Evolutionary conservation across 1,139 yeast genomes (phyloP).

Genomic region (Hyphopichia khmerensis): DNA sequence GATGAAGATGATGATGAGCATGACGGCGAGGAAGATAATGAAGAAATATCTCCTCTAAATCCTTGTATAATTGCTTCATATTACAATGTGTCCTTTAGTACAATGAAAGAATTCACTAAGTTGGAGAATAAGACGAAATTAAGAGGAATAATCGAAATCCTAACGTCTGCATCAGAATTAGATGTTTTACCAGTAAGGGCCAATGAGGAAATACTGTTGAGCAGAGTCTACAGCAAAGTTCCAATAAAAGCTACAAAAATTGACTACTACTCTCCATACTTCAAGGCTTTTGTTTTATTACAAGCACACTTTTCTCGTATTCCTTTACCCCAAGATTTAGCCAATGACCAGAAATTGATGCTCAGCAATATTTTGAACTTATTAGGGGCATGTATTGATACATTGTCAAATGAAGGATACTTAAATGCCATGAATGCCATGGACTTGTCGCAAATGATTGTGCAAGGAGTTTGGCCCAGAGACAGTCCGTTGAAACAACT

Average conservation of each 20-base stretch:
- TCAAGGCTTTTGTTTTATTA: slow-evolving; percentile 70
- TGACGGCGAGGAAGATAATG: slow-evolving; percentile 39
- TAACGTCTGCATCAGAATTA: slow-evolving; percentile 70
- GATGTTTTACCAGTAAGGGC: slow-evolving; percentile 60
- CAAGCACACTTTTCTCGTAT: slow-evolving; percentile 82
- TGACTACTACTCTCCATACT: slow-evolving; percentile 53
- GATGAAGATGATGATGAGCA: slow-evolving; percentile 32
- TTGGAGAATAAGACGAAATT: slow-evolving; percentile 58
- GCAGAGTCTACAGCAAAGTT: slow-evolving; percentile 52
- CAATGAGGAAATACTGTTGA: slow-evolving; percentile 52
- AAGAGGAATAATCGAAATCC: slow-evolving; percentile 61
- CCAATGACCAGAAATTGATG: slow-evolving; percentile 53
- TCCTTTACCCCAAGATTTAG: slow-evolving; percentile 53
- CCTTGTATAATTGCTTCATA: slow-evolving; percentile 77
- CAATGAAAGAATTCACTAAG: slow-evolving; percentile 61
- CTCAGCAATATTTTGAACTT: slow-evolving; percentile 50
- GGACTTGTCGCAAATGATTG: slow-evolving; percentile 87
- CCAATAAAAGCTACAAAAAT: slow-evolving; percentile 53
- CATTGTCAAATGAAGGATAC: slow-evolving; percentile 76
- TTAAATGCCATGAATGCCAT: slow-evolving; percentile 78
- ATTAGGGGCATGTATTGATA: slow-evolving; percentile 69
- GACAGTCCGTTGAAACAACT: slow-evolving; percentile 81
- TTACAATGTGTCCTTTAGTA: slow-evolving; percentile 59
- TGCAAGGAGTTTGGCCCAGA: slow-evolving; percentile 83
- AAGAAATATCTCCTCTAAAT: slow-evolving; percentile 57